These are phyloP conservation scores for Reticulascus tulasneorum DNA, from an alignment of 2,329 filamentous ascomycete species.

Conservation along the genomic window DNA sequence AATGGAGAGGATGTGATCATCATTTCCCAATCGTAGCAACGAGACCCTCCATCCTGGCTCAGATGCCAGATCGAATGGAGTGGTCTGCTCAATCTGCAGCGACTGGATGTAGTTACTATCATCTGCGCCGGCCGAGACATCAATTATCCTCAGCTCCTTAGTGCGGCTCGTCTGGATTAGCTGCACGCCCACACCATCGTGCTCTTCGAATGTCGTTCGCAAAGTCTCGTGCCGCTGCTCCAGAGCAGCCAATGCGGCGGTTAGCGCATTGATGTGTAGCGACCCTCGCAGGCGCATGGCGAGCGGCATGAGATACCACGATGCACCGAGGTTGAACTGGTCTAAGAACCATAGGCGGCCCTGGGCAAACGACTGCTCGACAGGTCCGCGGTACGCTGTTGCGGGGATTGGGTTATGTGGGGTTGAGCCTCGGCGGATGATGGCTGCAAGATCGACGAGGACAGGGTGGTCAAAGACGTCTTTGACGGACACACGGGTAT, in stretches of 20 bases:
- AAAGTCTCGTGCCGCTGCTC: conserved; percentile 3
- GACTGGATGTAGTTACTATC: neutral
- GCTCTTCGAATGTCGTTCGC: neutral
- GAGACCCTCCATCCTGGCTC: conserved; percentile 19
- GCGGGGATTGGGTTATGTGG: neutral
- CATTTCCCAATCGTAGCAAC: conserved; percentile 6
- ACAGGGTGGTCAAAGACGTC: conserved; percentile 10
- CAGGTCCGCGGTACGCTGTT: neutral
- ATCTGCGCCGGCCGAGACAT: neutral
- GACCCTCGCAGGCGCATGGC: neutral
- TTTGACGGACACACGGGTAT: conserved; percentile 6
- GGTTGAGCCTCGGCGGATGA: neutral
- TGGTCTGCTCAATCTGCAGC: conserved; percentile 13
- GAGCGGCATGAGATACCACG: neutral
- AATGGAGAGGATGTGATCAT: conserved; percentile 19
- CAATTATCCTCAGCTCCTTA: conserved; percentile 2
- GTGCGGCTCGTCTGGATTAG: conserved; percentile 1
- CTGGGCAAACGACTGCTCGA: conserved; percentile 2
- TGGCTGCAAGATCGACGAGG: neutral
- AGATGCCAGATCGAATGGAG: conserved; percentile 17
- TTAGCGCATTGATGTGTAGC: neutral
- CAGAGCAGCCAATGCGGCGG: neutral
- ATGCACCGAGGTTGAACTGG: neutral
- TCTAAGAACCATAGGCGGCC: conserved; percentile 2
- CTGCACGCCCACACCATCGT: neutral